Evolutionary conservation across 495 filamentous ascomycete genomes (phyloP).

Genomic region (Lophiotrema nucula): DNA sequence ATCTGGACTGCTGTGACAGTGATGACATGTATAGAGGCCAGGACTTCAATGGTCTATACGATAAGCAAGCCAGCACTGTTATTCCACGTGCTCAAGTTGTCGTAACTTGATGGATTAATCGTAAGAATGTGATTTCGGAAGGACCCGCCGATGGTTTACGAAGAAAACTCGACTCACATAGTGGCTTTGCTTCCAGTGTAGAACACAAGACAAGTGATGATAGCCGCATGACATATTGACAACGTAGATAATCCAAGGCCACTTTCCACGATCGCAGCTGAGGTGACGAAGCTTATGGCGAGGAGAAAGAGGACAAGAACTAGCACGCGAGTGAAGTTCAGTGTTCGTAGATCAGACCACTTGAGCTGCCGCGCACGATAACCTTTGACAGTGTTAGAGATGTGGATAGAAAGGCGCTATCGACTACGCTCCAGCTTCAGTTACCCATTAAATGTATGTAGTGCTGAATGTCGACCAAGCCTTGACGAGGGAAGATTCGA

Average conservation of each 20-base stretch:
- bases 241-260: constrained; percentile 16
- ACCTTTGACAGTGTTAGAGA: constrained; percentile 18
- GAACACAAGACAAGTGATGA: constrained; percentile 41
- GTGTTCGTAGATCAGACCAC: constrained; percentile 9
- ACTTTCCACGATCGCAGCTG: constrained; percentile 26
- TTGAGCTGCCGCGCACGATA: constrained; percentile 27
- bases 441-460: no score
- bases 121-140: no score
- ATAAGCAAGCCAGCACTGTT: no score
- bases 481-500: not conserved
- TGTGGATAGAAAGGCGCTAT: not conserved
- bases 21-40: no score
- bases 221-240: constrained; percentile 32
- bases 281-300: constrained; percentile 29
- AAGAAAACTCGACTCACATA: constrained; percentile 17
- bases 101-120: no score
- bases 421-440: no score
- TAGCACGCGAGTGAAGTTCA: constrained; percentile 34
- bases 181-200: constrained; percentile 39
- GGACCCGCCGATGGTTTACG: not conserved
- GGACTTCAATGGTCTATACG: no score
- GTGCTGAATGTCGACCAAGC: not conserved
- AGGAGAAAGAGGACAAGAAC: constrained; percentile 28
- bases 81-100: no score
- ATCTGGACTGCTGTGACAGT: no score